Percentiles rank a stretch among this genome's conserved stretches.
These are phyloP conservation scores for Suillus paluster DNA, from an alignment of 768 basidiomycete species.

Conservation along the genomic window DNA sequence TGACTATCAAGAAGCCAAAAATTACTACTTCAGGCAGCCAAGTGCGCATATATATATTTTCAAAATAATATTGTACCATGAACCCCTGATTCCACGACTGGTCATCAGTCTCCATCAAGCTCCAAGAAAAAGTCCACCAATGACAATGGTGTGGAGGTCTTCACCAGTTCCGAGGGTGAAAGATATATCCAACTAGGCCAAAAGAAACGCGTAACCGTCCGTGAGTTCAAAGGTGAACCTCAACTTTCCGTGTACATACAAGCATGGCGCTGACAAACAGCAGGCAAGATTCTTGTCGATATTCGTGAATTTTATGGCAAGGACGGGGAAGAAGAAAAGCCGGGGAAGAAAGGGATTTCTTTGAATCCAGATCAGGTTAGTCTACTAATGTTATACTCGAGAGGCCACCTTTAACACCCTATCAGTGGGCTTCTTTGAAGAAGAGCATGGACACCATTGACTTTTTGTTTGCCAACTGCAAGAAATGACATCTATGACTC, in stretches of 20 bases:
- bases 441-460: conserved; percentile 51
- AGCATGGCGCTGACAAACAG: conserved; percentile 31
- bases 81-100: conserved; percentile 21
- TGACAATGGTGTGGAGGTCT: conserved; percentile 12
- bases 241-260: background rate
- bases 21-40: conserved; percentile 8
- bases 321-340: conserved; percentile 62
- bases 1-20: conserved; percentile 44
- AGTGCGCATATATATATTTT: conserved; percentile 6
- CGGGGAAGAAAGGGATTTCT: conserved; percentile 83
- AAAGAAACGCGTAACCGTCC: conserved; percentile 68
- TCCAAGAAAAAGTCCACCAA: conserved; percentile 1
- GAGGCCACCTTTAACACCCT: conserved; percentile 1
- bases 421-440: conserved; percentile 64
- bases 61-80: background rate
- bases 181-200: conserved; percentile 70
- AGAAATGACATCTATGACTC: conserved; percentile 21
- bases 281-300: conserved; percentile 63
- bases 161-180: conserved; percentile 37
- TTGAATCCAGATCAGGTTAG: conserved; percentile 66
- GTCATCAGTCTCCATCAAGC: conserved; percentile 17
- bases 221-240: conserved; percentile 47
- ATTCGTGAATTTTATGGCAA: conserved; percentile 75
- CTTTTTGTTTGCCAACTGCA: conserved; percentile 43
- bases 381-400: background rate